Base-by-base conservation (phyloP, 768 basidiomycete species). In the Boletus sp. region DNA sequence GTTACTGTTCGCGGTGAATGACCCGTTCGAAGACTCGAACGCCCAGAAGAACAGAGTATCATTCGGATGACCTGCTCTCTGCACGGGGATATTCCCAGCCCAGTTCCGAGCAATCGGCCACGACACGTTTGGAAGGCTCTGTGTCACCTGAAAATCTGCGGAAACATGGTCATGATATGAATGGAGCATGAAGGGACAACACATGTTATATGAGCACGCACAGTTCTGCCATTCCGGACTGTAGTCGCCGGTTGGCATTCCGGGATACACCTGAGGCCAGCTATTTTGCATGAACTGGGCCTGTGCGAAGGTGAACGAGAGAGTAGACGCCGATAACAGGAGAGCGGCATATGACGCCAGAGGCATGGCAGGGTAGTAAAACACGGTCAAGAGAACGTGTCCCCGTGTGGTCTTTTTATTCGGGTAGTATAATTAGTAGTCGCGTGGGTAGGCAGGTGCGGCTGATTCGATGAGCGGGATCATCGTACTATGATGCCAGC, bases 31-130 rank as follows among this genome's bases (percentile, higher is more conserved):
- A 38, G 79, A 80, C 57, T 87, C 85, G 54, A 83, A 81, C 6
- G 77, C 85, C 72, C 79, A 76, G 61, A 87, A 87, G 70, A 85
- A 87, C 4, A 87, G 67, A 0, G 84, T 87, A 56, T 86, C 68
- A 51, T 86, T 84, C 0, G 82, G 82, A 65, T 85, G 84, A 17
- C 74, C 78, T 0, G 70, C 62, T 46, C 84, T 78, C 51, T 83
- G 75, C 1, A 87, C 84, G 17, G 78, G 78, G 42, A 87, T 74
- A 56, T 85, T 87, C 35, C 85, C 84, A 13, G 85, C 84, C 61
- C 74, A 87, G 63, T 75, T 79, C 8, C 76, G 77, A 43, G 75
- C 0, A 13, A 74, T 64, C 11, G 70, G 56, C 64, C 82, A 84
- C 0, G 83, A 79, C 32, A 86, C 72, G 52, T 84, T 84, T 3